Evolutionary conservation across 495 filamentous ascomycete species (phyloP), one percentile per base, ranked within the genome.

Genomic region (Neurospora africana): DNA sequence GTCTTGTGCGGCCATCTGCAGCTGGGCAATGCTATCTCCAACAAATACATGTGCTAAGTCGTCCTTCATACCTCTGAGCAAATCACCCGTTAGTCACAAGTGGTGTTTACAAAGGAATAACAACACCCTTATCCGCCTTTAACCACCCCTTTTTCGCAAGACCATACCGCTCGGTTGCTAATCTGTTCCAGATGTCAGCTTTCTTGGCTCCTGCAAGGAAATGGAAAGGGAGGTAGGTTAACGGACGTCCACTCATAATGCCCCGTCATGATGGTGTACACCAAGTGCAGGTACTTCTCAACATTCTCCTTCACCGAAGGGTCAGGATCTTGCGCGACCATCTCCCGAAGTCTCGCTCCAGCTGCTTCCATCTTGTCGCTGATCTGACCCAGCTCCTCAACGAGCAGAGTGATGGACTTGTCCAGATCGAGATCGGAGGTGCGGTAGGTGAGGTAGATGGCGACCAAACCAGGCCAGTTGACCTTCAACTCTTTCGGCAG

Each of bases 401-500:
- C 10, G 6, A 72, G 13, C n/a, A 68, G 30, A 7, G 4, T 68
- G 7, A 76, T 68, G 19, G 68, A 61, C 4, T 44, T 37, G 1
- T 76, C 70, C 2, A 76, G 23, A 41, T 40, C 8, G 19, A n/a
- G 2, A 44, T n/a, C 65, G 0, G 37, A 13, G 21, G 37, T 33
- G 13, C 68, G 40, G 30, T 72, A 68, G 9, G 72, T 53, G 41
- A 76, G 68, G 21, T 70, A 37, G 15, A 76, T 68, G 4, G 72
- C 72, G 3, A 76, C 37, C 23, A 72, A 36, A 72, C 13, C 75
- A 71, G 41, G 74, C 69, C 19, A 74, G 74, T 41, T 21, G 10
- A 71, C 78, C 70, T 68, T 74, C 73, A n/a, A 78, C 30, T 82
- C 79, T 58, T 82, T 82, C 33, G 75, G 78, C 7, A 82, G 33